Conservation (phyloP, 169 alveolate species). For the Amoebophrya sp. region DNA sequence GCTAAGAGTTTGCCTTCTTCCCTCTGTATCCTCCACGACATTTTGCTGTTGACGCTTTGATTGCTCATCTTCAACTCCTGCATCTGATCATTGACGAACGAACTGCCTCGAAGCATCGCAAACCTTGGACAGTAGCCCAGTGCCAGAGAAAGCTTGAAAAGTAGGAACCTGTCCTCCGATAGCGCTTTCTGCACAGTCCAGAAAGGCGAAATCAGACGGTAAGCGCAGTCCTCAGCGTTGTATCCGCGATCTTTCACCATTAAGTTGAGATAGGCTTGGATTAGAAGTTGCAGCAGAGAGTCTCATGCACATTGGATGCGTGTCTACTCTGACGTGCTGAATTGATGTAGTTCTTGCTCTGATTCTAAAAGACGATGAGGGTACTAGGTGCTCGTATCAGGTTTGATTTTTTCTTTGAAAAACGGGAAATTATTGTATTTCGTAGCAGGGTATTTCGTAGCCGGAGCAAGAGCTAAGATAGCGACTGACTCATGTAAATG, state of each 20-base stretch:
- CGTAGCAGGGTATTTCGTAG: too few species aligned
- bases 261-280: background rate
- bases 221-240: background rate
- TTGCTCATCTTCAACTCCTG: background rate
- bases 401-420: too few species aligned
- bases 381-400: too few species aligned
- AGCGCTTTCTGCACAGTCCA: background rate
- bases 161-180: background rate
- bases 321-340: too few species aligned
- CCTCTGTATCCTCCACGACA: background rate
- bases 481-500: too few species aligned
- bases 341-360: too few species aligned
- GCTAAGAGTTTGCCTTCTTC: background rate
- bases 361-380: too few species aligned
- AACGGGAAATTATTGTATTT: too few species aligned
- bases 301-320: too few species aligned
- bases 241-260: background rate
- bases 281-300: too few species aligned
- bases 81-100: background rate
- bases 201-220: background rate
- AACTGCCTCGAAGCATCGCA: background rate
- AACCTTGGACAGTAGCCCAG: background rate
- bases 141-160: background rate
- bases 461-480: too few species aligned
- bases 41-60: background rate